Evolutionary conservation across 352 stramenopile species (phyloP), one percentile per base, ranked within the genome.

Genomic region (Phytopythium cucurbitacearum): DNA sequence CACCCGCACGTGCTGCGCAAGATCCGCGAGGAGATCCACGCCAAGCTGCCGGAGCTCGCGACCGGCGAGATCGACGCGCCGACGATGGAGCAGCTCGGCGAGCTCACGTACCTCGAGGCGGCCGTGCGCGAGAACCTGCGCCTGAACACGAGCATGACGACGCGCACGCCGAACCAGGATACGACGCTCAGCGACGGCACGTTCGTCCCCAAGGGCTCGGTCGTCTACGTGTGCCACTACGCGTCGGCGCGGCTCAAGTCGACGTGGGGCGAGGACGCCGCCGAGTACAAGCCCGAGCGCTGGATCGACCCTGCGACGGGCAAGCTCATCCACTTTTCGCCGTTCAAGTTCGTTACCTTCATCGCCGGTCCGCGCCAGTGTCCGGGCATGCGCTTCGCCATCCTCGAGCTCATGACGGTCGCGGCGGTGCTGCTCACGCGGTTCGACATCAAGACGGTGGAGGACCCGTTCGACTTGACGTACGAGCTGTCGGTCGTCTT

Each of bases 161-260:
- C 59, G 1, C 71, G 77, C 5, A 69, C 61, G n/a, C 50, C 65
- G 1, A 71, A 57, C 32, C 36, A 61, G 9, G 83, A 89, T 55
- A 68, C 71, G 37, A 81, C 70, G 48, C 57, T 90, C 1, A 67
- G 56, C 2, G 80, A 89, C 43, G 75, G 77, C n/a, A 89, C 80
- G 4, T 69, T 71, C 32, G 40, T 91, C 15, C 44, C 57, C 13
- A 61, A 70, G n/a, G 77, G 74, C 12, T 65, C 66, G 0, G 58
- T 60, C 32, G 64, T 81, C 5, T 61, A 72, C 34, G 64, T 85
- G 15, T 65, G 59, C 12, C 56, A 69, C 37, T 89, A 87, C 51
- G 47, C 63, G 1, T 72, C 76, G 44, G 72, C 57, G 13, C 73
- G 76, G 7, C 55, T 72, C 21, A 55, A 63, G 8, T 58, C 40